Evolutionary conservation across 768 basidiomycete species (phyloP), one percentile per base, ranked within the genome.

Genomic region (Kockovaella imperatae): DNA sequence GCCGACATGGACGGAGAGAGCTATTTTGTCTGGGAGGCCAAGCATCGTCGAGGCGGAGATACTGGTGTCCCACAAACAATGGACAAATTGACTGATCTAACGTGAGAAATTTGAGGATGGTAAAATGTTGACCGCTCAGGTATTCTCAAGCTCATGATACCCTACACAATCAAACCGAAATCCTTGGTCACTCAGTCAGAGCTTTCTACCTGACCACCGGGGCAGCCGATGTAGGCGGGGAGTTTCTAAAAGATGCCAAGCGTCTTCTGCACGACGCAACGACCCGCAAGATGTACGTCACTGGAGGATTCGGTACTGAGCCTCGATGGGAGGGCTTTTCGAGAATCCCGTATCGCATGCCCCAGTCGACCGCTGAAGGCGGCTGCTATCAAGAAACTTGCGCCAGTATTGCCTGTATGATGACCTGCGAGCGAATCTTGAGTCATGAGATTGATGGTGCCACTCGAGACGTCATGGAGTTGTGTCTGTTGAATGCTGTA

Each of bases 371-470:
- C 5, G 55, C 30, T 18, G 56, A 60, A 44, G 61, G 61, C 13
- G 60, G 60, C 17, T 59, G 57, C 26, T 63, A 63, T 26, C 56
- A 56, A 18, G 61, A 63, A 32, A 63, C 61, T 0, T 63, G 61
- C 45, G 61, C 61, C 8, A 49, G 58, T 3, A 63, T 63, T 53
- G 58, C 58, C 3, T 41, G 41, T 18, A 63, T 63, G 56, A 63
- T 63, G 61, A 60, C 59, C 4, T 35, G 49, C 17, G 61, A 63
- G 49, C 45, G 61, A 15, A 36, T 63, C 20, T 45, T 63, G 14
- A 52, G 49, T 1, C 56, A 56, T 26, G 18, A 43, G 17, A 41
- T 63, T 7, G 55, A 58, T 20, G 59, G 56, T 3, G 53, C 55
- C 42, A 39, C 52, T 18, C 40, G 61, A 42, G 61, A 63, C 32